Evolutionary conservation across 2,329 filamentous ascomycete genomes (phyloP).

Genomic region (Botrytis medusae): DNA sequence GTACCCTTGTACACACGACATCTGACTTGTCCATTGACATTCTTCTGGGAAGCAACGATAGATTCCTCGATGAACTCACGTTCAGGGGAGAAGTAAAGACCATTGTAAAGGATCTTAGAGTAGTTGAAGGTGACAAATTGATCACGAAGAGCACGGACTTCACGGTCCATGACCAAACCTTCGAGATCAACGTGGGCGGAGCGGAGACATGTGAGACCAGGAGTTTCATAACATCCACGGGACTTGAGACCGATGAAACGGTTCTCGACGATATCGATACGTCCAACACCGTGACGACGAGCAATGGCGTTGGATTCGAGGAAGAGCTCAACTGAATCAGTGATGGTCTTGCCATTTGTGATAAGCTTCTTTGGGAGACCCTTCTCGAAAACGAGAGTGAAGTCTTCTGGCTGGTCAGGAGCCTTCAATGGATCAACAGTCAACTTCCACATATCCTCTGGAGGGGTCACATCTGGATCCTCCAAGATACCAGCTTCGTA

Average conservation of each 20-base stretch:
- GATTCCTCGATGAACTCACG: constrained; percentile 69
- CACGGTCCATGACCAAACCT: constrained; percentile 66
- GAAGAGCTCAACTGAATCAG: constrained; percentile 72
- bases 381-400: constrained; percentile 71
- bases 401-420: constrained; percentile 68
- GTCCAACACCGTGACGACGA: constrained; percentile 70
- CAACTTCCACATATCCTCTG: constrained; percentile 78
- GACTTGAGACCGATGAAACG: constrained; percentile 78
- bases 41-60: constrained; percentile 59
- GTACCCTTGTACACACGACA: constrained; percentile 67
- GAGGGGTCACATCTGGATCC: constrained; percentile 62
- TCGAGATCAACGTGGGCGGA: constrained; percentile 55
- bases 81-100: constrained; percentile 66
- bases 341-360: constrained; percentile 58
- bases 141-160: constrained; percentile 68
- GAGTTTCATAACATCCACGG: constrained; percentile 73
- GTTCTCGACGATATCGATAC: constrained; percentile 83
- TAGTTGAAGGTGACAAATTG: constrained; percentile 68
- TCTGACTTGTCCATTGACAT: constrained; percentile 61
- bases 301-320: constrained; percentile 69
- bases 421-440: constrained; percentile 68
- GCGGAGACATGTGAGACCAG: constrained; percentile 39
- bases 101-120: constrained; percentile 59
- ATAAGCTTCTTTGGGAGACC: constrained; percentile 70
- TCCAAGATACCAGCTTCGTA: constrained; percentile 80